phyloP scores from a whole-genome alignment of 257 asterid genomes.

The Datura wrightii region DNA sequence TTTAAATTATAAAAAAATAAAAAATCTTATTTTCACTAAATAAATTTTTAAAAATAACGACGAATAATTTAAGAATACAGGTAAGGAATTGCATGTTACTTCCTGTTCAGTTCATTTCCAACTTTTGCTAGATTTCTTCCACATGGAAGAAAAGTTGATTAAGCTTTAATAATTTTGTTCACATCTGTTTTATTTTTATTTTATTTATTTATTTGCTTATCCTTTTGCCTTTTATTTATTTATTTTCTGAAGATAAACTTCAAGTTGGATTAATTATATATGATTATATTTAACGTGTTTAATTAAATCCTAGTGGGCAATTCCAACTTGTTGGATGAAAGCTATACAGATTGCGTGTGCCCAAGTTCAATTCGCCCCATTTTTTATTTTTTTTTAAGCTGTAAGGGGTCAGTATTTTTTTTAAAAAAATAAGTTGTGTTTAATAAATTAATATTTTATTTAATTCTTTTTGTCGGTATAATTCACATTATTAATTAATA shows the following conservation, averaged over 20 bases:
- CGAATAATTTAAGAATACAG: not conserved
- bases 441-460: constrained; percentile 13
- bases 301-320: not conserved
- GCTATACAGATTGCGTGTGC: not conserved
- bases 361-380: not conserved
- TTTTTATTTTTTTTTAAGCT: not conserved
- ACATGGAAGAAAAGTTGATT: constrained; percentile 2
- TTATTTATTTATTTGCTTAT: not conserved
- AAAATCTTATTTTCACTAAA: no score
- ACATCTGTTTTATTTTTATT: not conserved
- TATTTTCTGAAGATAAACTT: not conserved
- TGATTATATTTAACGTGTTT: not conserved
- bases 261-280: constrained; percentile 9
- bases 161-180: not conserved
- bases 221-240: not conserved
- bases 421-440: not conserved
- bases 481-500: not conserved
- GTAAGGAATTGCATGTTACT: constrained; percentile 20
- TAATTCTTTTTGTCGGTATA: constrained; percentile 12
- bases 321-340: constrained; percentile 8
- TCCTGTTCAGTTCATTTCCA: not conserved
- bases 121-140: not conserved
- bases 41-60: no score
- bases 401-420: not conserved
- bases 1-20: no score